A percentile compares a stretch with the other conserved stretches of the same genome.
Evolutionary conservation across 805 yeast species (phyloP).

Genomic region (Pichia manshurica): DNA sequence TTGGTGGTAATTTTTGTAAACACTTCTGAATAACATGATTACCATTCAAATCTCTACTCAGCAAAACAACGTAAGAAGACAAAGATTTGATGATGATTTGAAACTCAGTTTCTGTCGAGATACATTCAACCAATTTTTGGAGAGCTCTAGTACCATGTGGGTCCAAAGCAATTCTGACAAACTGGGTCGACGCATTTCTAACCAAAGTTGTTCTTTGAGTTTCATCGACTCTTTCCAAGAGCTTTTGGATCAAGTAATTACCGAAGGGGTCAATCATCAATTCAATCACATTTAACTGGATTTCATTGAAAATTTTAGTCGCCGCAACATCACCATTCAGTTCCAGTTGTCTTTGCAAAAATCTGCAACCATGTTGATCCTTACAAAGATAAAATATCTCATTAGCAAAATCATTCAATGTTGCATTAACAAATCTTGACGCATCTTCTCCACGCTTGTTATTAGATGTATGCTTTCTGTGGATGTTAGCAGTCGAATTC

Average conservation of each 20-base stretch:
- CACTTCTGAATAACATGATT: slow-evolving; percentile 96
- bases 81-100: slow-evolving; percentile 35
- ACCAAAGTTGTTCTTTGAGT: slow-evolving; percentile 69
- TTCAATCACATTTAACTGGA: slow-evolving; percentile 70
- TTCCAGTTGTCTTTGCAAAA: slow-evolving; percentile 82
- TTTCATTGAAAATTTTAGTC: slow-evolving; percentile 74
- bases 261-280: slow-evolving; percentile 96
- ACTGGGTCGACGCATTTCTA: slow-evolving; percentile 62
- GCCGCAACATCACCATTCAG: slow-evolving; percentile 56
- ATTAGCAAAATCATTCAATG: slow-evolving; percentile 62
- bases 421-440: slow-evolving; percentile 60
- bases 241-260: slow-evolving; percentile 88
- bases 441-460: slow-evolving; percentile 57
- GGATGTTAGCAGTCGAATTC: slow-evolving; percentile 30
- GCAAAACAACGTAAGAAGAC: slow-evolving; percentile 61
- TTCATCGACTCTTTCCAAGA: slow-evolving; percentile 67
- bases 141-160: slow-evolving; percentile 96
- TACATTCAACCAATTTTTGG: slow-evolving; percentile 85
- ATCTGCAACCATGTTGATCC: slow-evolving; percentile 96
- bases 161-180: slow-evolving; percentile 77
- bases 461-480: slow-evolving; percentile 31
- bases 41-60: slow-evolving; percentile 89
- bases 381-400: slow-evolving; percentile 77
- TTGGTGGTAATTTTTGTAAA: slow-evolving; percentile 60
- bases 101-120: slow-evolving; percentile 67